phyloP scores from a whole-genome alignment of 257 asterid genomes.

The Mentha longifolia region DNA sequence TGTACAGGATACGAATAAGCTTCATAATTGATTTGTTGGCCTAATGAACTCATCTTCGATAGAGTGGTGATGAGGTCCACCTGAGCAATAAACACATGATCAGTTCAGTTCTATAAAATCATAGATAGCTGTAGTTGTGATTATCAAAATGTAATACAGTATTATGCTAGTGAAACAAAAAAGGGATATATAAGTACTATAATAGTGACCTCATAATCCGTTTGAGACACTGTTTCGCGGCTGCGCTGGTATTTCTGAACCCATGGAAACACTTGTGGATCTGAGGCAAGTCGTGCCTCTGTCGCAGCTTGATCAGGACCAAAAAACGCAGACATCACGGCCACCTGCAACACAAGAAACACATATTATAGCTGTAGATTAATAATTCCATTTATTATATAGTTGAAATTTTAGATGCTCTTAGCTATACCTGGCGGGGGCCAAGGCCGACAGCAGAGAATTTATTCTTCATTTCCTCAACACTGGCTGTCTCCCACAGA shows the following conservation, averaged over 20 bases:
- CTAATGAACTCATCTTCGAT: constrained; percentile 80
- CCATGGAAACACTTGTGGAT: constrained; percentile 89
- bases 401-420: too few species aligned
- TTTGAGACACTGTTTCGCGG: constrained; percentile 92
- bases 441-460: constrained; percentile 79
- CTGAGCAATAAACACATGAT: constrained; percentile 41
- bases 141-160: background rate
- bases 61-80: constrained; percentile 88
- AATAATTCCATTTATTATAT: too few species aligned
- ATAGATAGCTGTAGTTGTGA: background rate
- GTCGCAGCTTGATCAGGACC: constrained; percentile 94
- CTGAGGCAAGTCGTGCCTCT: constrained; percentile 72
- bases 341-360: constrained; percentile 52
- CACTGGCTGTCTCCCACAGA: constrained; percentile 74
- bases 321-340: constrained; percentile 92
- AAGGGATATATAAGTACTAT: background rate
- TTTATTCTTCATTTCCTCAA: constrained; percentile 80
- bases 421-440: constrained; percentile 76
- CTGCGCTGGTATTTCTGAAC: constrained; percentile 94
- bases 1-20: constrained; percentile 75
- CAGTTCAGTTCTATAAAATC: background rate
- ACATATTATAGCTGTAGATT: too few species aligned
- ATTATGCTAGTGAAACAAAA: background rate
- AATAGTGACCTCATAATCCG: constrained; percentile 77
- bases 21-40: constrained; percentile 87